Percentiles rank a stretch among this genome's conserved stretches.
Conservation (phyloP, 768 basidiomycete genomes). For the Mycena epipterygia region DNA sequence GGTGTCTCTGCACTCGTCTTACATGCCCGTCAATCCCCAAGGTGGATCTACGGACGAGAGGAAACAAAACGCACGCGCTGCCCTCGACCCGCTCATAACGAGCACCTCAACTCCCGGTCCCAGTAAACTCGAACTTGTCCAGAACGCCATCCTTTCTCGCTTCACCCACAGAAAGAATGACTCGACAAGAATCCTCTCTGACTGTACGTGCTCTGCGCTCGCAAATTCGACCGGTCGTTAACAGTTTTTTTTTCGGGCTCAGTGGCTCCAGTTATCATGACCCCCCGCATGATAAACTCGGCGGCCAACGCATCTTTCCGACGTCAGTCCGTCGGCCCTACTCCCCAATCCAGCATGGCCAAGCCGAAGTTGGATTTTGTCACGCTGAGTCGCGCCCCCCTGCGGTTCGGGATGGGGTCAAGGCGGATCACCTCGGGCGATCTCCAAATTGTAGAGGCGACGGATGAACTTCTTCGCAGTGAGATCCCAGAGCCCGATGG, state of each 20-base stretch:
- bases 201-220: slow-evolving; percentile 64
- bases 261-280: slow-evolving; percentile 94
- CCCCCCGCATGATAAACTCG: slow-evolving; percentile 83
- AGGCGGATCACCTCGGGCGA: slow-evolving; percentile 86
- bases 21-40: slow-evolving; percentile 56
- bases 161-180: slow-evolving; percentile 78
- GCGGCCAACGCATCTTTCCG: slow-evolving; percentile 77
- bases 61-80: slow-evolving; percentile 55
- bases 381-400: slow-evolving; percentile 83
- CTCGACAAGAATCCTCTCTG: slow-evolving; percentile 80
- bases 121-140: slow-evolving; percentile 72
- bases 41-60: slow-evolving; percentile 48
- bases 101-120: slow-evolving; percentile 51
- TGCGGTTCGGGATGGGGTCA: slow-evolving; percentile 73
- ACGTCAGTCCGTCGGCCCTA: slow-evolving; percentile 20
- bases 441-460: slow-evolving; percentile 86
- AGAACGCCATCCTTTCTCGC: slow-evolving; percentile 79
- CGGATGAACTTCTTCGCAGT: slow-evolving; percentile 77
- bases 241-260: slow-evolving; percentile 29
- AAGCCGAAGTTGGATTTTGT: slow-evolving; percentile 75
- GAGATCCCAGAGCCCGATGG: slow-evolving; percentile 84
- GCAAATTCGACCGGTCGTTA: slow-evolving; percentile 11
- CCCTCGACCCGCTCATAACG: slow-evolving; percentile 54
- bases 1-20: slow-evolving; percentile 15
- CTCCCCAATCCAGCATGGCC: slow-evolving; percentile 42